Conservation (phyloP, 306 rosid genomes). For the Pterocarpus macrocarpus region DNA sequence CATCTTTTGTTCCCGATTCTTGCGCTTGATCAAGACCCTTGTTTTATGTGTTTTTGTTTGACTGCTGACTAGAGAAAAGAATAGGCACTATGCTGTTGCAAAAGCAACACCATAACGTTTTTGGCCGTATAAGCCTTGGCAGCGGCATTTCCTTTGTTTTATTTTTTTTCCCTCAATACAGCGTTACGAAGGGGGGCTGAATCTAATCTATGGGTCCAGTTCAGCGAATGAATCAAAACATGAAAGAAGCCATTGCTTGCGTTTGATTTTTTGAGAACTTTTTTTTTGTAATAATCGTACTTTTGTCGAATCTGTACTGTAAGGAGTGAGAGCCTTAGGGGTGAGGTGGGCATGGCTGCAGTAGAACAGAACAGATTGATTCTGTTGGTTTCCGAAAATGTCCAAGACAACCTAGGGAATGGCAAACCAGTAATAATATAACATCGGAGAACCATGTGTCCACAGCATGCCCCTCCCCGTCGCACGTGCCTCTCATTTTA, state of each 20-base stretch:
- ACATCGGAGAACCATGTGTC: constrained; percentile 42
- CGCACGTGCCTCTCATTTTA: constrained; percentile 61
- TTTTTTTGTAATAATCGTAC: neutral
- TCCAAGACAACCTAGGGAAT: constrained; percentile 40
- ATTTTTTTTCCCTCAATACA: neutral
- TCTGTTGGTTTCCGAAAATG: constrained; percentile 25
- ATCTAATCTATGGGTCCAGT: neutral
- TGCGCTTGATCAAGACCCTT: neutral
- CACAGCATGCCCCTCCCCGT: constrained; percentile 12
- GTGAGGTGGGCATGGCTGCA: neutral
- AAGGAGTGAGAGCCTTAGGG: neutral
- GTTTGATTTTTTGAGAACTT: neutral
- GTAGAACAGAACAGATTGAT: neutral
- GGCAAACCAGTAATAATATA: neutral
- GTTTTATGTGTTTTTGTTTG: neutral
- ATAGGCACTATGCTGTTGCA: neutral
- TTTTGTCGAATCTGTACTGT: neutral
- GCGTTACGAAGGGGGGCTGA: neutral
- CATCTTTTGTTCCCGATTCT: constrained; percentile 1
- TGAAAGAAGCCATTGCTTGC: constrained; percentile 11
- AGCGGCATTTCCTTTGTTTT: neutral
- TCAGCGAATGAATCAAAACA: constrained; percentile 20
- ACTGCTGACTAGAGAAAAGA: constrained; percentile 17
- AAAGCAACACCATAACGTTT: constrained; percentile 17
- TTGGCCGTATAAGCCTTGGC: constrained; percentile 24